Base-by-base conservation (phyloP, 257 asterid genomes). In the Coffea canephora region DNA sequence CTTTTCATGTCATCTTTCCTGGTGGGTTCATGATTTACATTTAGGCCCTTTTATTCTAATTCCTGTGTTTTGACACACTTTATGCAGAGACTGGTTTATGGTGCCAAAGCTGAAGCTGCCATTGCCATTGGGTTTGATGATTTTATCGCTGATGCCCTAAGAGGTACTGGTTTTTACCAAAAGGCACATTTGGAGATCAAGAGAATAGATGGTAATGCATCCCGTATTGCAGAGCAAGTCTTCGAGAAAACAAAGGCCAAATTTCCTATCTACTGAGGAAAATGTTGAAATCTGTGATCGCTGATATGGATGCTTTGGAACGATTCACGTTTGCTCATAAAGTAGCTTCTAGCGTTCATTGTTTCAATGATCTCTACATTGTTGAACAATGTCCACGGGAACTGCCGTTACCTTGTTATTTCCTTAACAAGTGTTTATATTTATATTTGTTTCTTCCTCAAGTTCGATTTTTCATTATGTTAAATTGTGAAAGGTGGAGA, bases 91-190 rank as follows among this genome's bases (percentile, higher is more conserved):
- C 82, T 94, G 87, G 99, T 96, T 31, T 94, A 96, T 46, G 99
- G 99, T 78, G 97, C 97, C 71, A 92, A 96, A 82, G 99, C 99
- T 1, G 99, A 96, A 87, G 98, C 98, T 64, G 98, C 98, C 39
- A 91, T 94, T 45, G 97, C 98, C 76, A 94, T 96, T 55, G 99
- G 98, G 55, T 96, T 96, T 9, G 99, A 96, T 67, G 97, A 92
- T 88, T 96, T 96, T 91, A 96, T 96, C 13, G 97, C 98, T 5
- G 97, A 96, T 61, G 99, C 98, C 34, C 74, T 94, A 18, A 90
- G 99, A 86, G 99, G 99, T 46, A 96, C 98, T 10, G 97, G 97
- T 76, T 88, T 91, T 73, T 94, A 96, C 84, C 98, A 96, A 85
- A 96, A 96, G 85, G 90, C 99, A 34, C 55, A 92, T 59, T 69